Conservation (phyloP, 2,329 filamentous ascomycete species). For the Domatiomyces globalis region DNA sequence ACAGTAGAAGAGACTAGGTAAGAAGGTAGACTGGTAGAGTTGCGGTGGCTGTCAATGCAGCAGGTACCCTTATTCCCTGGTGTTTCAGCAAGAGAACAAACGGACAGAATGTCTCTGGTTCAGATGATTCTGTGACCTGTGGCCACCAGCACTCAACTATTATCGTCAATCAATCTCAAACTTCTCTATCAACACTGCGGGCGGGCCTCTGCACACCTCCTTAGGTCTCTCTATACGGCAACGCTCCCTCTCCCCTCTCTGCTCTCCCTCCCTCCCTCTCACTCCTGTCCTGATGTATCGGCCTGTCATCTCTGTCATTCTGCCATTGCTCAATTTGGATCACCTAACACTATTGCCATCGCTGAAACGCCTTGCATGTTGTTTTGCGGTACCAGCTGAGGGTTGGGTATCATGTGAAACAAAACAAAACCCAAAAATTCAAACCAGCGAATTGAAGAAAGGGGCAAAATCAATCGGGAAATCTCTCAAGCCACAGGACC, state of each 20-base stretch:
- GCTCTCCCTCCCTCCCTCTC: background rate
- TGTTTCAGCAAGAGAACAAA: no score
- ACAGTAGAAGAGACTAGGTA: background rate
- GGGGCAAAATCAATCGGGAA: background rate
- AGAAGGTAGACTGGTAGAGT: background rate
- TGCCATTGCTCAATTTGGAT: background rate
- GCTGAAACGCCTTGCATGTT: background rate
- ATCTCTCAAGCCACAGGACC: background rate
- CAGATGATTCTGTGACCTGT: no score
- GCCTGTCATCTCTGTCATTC: background rate
- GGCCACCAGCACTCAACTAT: no score
- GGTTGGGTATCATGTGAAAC: background rate
- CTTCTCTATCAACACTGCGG: no score
- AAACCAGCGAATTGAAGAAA: background rate
- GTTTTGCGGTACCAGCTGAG: background rate
- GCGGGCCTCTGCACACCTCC: no score
- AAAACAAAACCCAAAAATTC: background rate
- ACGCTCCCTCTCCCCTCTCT: background rate
- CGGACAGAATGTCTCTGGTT: no score
- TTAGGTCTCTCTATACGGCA: no score
- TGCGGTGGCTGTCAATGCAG: background rate
- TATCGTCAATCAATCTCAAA: no score
- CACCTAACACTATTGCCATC: background rate
- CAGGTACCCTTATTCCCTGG: background rate
- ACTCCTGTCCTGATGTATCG: background rate